Base-by-base conservation (phyloP, 352 stramenopile genomes). In the Globisporangium echinulatum region DNA sequence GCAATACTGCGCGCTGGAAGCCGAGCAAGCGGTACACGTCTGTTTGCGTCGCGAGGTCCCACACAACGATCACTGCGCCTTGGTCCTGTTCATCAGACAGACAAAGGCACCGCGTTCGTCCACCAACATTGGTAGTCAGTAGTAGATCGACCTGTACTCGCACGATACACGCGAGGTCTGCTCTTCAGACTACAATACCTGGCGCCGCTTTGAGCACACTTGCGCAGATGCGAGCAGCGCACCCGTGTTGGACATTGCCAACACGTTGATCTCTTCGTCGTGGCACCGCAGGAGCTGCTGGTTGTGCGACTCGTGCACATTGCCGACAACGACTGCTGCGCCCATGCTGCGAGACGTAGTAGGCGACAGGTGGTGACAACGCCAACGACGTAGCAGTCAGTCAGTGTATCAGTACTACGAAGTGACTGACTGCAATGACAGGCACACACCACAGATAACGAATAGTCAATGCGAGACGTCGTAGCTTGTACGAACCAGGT, bases 1-100 rank as follows among this genome's bases (percentile, higher is more conserved):
- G 79, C 33, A 87, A 56, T 52, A 92, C 78, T 1, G 74, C 69
- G 13, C 73, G 77, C 37, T 78, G 75, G 60, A 92, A 92, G 2
- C 79, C 76, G 15, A 70, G 62, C 3, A 92, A 65, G 5, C 63
- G 73, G 51, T 88, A 88, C 39, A 85, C 58, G 51, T 85, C 72
- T 5, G 68, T 63, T 13, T 69, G 67, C 1, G 59, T 61, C 1
- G 61, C 51, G 0, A 91, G 67, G 42, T 87, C 71, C 75, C 77
- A 86, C 14, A 79, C 67, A 14, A 83, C 66, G 17, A 83, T 67
- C n/a, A 49, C 62, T 14, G 71, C 74, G 6, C 74, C 74, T 50
- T 62, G 62, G 25, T 75, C 68, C 71, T 77, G n/a, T 14, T 19
- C 25, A 14, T 4, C 15, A 15, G 46, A 38, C 50, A 33, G 25